These are phyloP conservation scores for Tetrapisispora iriomotensis DNA, from an alignment of 805 yeast species.

Conservation along the genomic window DNA sequence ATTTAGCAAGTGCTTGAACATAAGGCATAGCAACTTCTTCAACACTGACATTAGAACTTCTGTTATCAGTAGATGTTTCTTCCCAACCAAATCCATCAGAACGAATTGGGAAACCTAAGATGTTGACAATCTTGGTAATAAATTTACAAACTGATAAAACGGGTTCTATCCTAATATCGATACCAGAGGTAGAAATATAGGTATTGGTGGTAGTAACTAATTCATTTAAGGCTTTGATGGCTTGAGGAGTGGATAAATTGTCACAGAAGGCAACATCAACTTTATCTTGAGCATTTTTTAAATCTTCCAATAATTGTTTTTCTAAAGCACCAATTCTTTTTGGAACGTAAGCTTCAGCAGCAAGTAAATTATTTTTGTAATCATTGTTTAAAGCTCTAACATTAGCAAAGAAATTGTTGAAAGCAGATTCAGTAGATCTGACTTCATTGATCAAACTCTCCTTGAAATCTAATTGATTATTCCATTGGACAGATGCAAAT, in stretches of 20 bases:
- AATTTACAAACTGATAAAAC: conserved; percentile 54
- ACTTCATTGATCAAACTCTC: conserved; percentile 71
- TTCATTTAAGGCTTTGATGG: conserved; percentile 53
- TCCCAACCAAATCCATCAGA: conserved; percentile 76
- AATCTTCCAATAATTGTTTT: conserved; percentile 41
- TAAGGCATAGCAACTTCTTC: conserved; percentile 77
- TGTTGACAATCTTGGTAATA: conserved; percentile 56
- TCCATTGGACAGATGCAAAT: conserved; percentile 90
- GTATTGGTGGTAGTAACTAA: conserved; percentile 63
- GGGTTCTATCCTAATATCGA: conserved; percentile 53
- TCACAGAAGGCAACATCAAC: conserved; percentile 82
- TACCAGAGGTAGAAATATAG: conserved; percentile 50
- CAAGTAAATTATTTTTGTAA: conserved; percentile 32
- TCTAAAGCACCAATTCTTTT: conserved; percentile 54
- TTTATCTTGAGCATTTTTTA: conserved; percentile 42
- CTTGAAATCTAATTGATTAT: conserved; percentile 84
- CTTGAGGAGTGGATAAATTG: conserved; percentile 73
- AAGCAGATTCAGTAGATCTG: conserved; percentile 58
- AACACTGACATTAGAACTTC: conserved; percentile 19
- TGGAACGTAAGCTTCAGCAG: conserved; percentile 37
- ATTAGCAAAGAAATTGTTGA: conserved; percentile 76
- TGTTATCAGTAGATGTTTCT: conserved; percentile 27
- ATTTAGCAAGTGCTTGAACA: conserved; percentile 62
- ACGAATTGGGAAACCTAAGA: conserved; percentile 71
- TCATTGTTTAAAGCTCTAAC: conserved; percentile 76